Conservation (phyloP, 2,329 filamentous ascomycete species). For the Exophiala sp. region DNA sequence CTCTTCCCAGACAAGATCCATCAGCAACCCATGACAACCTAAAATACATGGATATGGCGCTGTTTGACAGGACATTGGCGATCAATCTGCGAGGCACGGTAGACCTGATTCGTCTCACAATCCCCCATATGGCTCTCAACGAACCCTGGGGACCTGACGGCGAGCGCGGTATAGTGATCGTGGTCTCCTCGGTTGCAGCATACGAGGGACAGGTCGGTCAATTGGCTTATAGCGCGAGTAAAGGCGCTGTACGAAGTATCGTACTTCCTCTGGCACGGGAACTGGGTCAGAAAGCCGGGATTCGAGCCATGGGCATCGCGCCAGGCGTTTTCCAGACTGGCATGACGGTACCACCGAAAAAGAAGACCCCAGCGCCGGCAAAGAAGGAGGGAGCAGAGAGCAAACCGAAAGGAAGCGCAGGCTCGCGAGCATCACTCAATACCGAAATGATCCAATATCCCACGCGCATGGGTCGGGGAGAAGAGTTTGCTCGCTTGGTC, state of each 20-base stretch:
- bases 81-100: conserved; percentile 31
- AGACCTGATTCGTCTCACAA: conserved; percentile 27
- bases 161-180: conserved; percentile 27
- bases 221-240: conserved; percentile 30
- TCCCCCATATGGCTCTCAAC: conserved; percentile 27
- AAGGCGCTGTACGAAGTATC: conserved; percentile 28
- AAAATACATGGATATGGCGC: conserved; percentile 50
- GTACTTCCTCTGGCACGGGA: conserved; percentile 29
- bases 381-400: conserved; percentile 12
- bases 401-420: conserved; percentile 12
- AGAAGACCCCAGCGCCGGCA: conserved; percentile 1
- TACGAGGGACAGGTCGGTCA: conserved; percentile 30
- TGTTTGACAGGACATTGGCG: conserved; percentile 57
- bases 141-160: conserved; percentile 23
- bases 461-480: conserved; percentile 25
- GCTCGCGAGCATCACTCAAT: conserved; percentile 15
- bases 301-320: conserved; percentile 28
- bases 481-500: conserved; percentile 29
- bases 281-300: conserved; percentile 27
- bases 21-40: conserved; percentile 17
- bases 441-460: conserved; percentile 29
- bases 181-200: conserved; percentile 28
- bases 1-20: conserved; percentile 23
- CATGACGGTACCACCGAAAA: conserved; percentile 23
- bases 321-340: conserved; percentile 29